A percentile compares a stretch with the other conserved stretches of the same genome.
Evolutionary conservation across 495 filamentous ascomycete genomes (phyloP).

Genomic region (Zalerion maritima): DNA sequence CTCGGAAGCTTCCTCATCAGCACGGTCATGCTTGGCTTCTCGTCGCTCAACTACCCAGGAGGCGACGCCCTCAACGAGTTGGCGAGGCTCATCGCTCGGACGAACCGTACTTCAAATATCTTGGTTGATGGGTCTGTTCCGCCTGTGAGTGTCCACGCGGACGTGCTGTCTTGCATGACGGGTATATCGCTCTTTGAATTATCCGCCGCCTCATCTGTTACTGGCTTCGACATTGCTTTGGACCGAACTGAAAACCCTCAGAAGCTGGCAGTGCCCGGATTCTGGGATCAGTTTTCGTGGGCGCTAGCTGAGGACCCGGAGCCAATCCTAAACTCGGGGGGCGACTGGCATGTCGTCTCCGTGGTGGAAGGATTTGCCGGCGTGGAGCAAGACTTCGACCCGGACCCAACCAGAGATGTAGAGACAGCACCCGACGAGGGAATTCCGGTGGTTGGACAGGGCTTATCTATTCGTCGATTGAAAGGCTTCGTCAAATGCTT

Average conservation of each 20-base stretch:
- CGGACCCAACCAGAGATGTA: slow-evolving; percentile 13
- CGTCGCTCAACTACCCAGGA: slow-evolving; percentile 79
- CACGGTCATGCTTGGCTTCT: slow-evolving; percentile 50
- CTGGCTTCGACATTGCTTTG: slow-evolving; percentile 17
- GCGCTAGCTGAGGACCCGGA: slow-evolving; percentile 55
- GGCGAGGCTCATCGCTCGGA: slow-evolving; percentile 28
- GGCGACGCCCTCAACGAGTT: slow-evolving; percentile 50
- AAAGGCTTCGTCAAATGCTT: slow-evolving; percentile 18
- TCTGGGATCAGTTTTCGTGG: slow-evolving; percentile 79
- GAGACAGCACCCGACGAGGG: slow-evolving; percentile 8
- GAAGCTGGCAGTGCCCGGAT: slow-evolving; percentile 41
- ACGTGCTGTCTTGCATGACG: slow-evolving; percentile 84
- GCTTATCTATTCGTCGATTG: slow-evolving; percentile 13
- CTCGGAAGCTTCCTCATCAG: slow-evolving; percentile 43
- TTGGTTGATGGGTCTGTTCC: slow-evolving; percentile 14
- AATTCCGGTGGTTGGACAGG: slow-evolving; percentile 18
- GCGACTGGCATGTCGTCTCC: slow-evolving; percentile 57
- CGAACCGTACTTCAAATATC: background rate
- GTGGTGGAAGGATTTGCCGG: slow-evolving; percentile 59
- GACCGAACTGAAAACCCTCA: slow-evolving; percentile 51
- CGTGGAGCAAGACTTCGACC: slow-evolving; percentile 46
- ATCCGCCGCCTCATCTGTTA: slow-evolving; percentile 4
- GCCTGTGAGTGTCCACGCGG: slow-evolving; percentile 49
- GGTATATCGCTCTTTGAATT: slow-evolving; percentile 69
- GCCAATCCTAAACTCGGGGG: slow-evolving; percentile 30